A percentile compares a stretch with the other conserved stretches of the same genome.
These are phyloP conservation scores for Mucor plumbeus DNA, from an alignment of 371 early-diverging fungal species.

Conservation along the genomic window DNA sequence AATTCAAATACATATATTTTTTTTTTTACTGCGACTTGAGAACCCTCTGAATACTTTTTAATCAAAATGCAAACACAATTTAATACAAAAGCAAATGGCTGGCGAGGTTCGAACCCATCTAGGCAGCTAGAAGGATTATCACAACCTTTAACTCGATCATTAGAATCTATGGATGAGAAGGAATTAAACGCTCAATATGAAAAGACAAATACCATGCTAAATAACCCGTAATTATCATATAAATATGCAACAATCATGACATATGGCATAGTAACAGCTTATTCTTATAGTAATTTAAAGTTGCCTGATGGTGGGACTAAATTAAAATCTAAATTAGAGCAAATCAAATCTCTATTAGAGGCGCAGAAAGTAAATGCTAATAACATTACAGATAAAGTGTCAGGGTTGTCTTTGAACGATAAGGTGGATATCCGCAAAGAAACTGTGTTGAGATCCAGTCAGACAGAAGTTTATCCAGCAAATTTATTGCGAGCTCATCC, in stretches of 20 bases:
- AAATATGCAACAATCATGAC: too few species aligned
- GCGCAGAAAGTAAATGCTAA: conserved; percentile 6
- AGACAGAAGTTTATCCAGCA: conserved; percentile 5
- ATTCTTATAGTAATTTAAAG: conserved; percentile 17
- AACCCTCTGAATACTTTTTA: neutral
- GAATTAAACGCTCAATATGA: conserved; percentile 10
- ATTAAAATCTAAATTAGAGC: conserved; percentile 31
- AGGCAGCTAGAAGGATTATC: conserved; percentile 32
- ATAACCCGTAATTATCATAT: conserved; percentile 34
- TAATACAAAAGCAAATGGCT: conserved; percentile 13
- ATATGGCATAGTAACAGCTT: neutral
- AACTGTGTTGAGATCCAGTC: conserved; percentile 22
- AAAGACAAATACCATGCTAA: conserved; percentile 33
- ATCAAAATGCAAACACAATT: conserved; percentile 18
- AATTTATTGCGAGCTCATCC: conserved; percentile 21
- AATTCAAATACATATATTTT: neutral
- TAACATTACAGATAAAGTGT: conserved; percentile 24
- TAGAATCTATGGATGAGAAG: conserved; percentile 27
- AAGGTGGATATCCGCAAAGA: conserved; percentile 25
- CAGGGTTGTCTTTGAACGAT: conserved; percentile 24
- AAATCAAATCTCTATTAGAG: conserved; percentile 27
- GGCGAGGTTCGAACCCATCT: conserved; percentile 1
- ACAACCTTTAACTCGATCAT: conserved; percentile 25
- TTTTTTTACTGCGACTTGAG: neutral
- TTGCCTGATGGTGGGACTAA: conserved; percentile 49